Evolutionary conservation across 129 eudicot genomes (phyloP).

Genomic region (Arctium minus): DNA sequence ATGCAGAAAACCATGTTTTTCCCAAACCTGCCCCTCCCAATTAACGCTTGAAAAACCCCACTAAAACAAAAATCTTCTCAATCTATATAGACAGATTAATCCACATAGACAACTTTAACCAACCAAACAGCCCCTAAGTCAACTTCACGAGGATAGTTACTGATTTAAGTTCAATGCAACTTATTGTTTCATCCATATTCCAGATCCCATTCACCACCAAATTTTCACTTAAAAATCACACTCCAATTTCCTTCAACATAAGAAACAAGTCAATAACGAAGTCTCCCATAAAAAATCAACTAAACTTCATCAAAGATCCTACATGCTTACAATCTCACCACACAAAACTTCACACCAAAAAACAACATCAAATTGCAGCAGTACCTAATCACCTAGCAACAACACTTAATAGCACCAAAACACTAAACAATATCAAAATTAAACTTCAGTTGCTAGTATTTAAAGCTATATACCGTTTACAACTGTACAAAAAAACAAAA

Average conservation of each 20-base stretch:
- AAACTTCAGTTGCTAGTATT: background rate
- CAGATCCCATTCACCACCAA: constrained; percentile 18
- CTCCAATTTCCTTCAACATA: background rate
- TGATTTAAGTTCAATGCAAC: constrained; percentile 9
- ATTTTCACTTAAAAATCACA: background rate
- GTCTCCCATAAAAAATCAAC: background rate
- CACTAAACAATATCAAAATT: background rate
- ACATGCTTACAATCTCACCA: background rate
- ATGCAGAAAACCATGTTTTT: no score
- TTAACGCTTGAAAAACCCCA: no score
- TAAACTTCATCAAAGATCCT: background rate
- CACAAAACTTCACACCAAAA: background rate
- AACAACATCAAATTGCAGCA: background rate
- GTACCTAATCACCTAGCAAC: background rate
- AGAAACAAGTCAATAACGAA: background rate
- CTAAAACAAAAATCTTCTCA: no score
- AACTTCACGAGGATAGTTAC: background rate
- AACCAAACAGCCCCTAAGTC: background rate
- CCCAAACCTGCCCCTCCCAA: no score
- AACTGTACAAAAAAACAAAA: background rate
- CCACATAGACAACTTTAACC: no score
- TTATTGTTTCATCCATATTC: background rate
- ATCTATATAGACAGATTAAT: no score
- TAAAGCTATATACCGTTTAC: background rate
- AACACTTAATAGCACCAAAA: background rate